A percentile compares a stretch with the other conserved stretches of the same genome.
These are phyloP conservation scores for Auriscalpium vulgare DNA, from an alignment of 768 basidiomycete species.

Conservation along the genomic window DNA sequence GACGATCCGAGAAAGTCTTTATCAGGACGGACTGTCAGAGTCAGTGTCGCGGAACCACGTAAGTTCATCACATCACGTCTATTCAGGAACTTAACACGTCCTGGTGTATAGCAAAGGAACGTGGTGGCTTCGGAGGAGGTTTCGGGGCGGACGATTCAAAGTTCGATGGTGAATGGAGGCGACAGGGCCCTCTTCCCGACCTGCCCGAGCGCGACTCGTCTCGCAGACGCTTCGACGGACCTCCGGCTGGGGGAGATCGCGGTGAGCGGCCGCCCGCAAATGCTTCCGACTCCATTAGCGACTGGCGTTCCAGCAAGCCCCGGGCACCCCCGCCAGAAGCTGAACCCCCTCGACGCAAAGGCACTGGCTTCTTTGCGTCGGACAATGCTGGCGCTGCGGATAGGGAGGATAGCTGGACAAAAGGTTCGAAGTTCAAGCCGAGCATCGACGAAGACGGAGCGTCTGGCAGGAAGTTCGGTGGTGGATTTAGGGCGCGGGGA, in stretches of 20 bases:
- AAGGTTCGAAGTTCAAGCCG: constrained; percentile 68
- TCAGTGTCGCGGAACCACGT: constrained; percentile 97
- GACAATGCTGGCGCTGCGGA: constrained; percentile 48
- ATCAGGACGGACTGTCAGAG: constrained; percentile 73
- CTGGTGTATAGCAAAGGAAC: constrained; percentile 62
- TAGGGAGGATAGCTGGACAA: constrained; percentile 70
- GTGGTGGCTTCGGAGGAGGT: constrained; percentile 45
- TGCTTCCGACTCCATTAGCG: constrained; percentile 51
- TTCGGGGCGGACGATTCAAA: constrained; percentile 55
- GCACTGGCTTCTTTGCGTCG: constrained; percentile 45
- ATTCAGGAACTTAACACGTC: neutral
- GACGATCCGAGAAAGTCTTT: constrained; percentile 38
- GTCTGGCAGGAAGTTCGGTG: constrained; percentile 6
- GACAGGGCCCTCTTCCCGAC: constrained; percentile 80
- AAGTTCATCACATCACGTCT: constrained; percentile 28
- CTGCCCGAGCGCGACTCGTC: constrained; percentile 52
- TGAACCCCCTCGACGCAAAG: constrained; percentile 41
- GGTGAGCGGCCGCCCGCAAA: constrained; percentile 36
- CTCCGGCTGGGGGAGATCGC: constrained; percentile 26
- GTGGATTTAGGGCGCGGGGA: constrained; percentile 32
- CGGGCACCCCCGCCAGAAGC: constrained; percentile 36
- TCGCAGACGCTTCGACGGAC: constrained; percentile 60
- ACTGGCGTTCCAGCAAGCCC: constrained; percentile 63
- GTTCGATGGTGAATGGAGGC: constrained; percentile 79
- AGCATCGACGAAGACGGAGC: constrained; percentile 32